These are phyloP conservation scores for Xylariaceae sp. DNA, from an alignment of 2,329 filamentous ascomycete genomes.

Conservation along the genomic window DNA sequence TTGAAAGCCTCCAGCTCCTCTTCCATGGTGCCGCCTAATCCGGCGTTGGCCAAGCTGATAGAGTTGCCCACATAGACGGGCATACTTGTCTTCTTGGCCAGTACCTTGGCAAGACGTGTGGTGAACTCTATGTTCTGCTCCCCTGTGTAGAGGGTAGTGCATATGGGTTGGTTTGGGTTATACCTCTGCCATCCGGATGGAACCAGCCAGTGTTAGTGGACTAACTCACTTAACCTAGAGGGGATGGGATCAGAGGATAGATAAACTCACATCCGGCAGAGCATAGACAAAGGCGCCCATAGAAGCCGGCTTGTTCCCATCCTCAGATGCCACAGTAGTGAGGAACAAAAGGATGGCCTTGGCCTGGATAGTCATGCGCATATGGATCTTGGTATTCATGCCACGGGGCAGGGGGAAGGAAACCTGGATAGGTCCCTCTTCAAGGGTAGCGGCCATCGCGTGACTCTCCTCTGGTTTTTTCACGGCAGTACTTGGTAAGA, in stretches of 20 bases:
- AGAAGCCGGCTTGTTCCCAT: conserved; percentile 43
- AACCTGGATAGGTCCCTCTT: conserved; percentile 37
- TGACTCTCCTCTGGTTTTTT: too few species aligned
- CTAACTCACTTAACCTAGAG: not conserved
- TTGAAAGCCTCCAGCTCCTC: conserved; percentile 91
- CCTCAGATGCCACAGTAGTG: conserved; percentile 51
- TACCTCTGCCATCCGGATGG: conserved; percentile 37
- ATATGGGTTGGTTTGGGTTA: conserved; percentile 58
- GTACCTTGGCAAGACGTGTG: conserved; percentile 73
- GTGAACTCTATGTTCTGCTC: conserved; percentile 81
- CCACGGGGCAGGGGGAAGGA: conserved; percentile 57
- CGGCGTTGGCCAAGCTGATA: conserved; percentile 67
- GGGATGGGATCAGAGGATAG: not conserved
- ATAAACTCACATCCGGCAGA: conserved; percentile 69
- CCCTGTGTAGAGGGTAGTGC: conserved; percentile 72
- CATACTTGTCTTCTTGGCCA: conserved; percentile 65
- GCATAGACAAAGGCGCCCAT: conserved; percentile 93
- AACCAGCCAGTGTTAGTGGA: not conserved
- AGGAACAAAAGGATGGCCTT: conserved; percentile 57
- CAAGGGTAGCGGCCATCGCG: conserved; percentile 21
- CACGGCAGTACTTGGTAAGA: too few species aligned
- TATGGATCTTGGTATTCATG: conserved; percentile 55
- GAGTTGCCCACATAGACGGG: conserved; percentile 92
- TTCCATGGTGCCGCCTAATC: conserved; percentile 75
- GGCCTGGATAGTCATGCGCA: conserved; percentile 52